These are phyloP conservation scores for Hansenula lynferdii DNA, from an alignment of 1,139 yeast genomes.

Conservation along the genomic window DNA sequence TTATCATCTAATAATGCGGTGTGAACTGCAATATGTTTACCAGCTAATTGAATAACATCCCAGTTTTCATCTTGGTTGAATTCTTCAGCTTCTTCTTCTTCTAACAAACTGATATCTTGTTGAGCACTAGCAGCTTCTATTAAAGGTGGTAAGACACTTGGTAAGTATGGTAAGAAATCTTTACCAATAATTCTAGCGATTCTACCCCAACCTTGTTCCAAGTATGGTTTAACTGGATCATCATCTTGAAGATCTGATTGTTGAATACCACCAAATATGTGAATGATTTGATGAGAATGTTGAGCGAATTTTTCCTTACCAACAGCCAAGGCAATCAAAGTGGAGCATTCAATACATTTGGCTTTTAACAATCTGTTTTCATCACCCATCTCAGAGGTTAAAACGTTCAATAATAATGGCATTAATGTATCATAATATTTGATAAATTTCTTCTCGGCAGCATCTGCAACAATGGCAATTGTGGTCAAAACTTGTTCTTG, in stretches of 20 bases:
- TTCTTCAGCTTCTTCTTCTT: slow-evolving; percentile 84
- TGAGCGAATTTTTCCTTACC: slow-evolving; percentile 86
- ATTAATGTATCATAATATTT: slow-evolving; percentile 93
- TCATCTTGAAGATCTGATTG: slow-evolving; percentile 49
- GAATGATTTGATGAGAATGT: slow-evolving; percentile 70
- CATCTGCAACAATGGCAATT: slow-evolving; percentile 95
- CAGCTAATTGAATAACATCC: slow-evolving; percentile 90
- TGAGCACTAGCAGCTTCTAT: slow-evolving; percentile 81
- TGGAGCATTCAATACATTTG: slow-evolving; percentile 92
- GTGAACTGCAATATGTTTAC: slow-evolving; percentile 92
- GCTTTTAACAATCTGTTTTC: slow-evolving; percentile 83
- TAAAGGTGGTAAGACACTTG: slow-evolving; percentile 86
- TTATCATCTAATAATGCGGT: slow-evolving; percentile 91
- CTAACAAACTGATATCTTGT: slow-evolving; percentile 83
- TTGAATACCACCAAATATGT: slow-evolving; percentile 72
- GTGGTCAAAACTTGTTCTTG: slow-evolving; percentile 97
- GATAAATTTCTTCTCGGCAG: slow-evolving; percentile 86
- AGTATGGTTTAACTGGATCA: slow-evolving; percentile 82
- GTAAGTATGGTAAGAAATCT: slow-evolving; percentile 83
- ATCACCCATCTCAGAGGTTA: slow-evolving; percentile 73
- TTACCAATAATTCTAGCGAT: slow-evolving; percentile 81
- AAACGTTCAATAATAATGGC: slow-evolving; percentile 81
- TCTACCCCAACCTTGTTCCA: slow-evolving; percentile 97
- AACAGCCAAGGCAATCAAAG: slow-evolving; percentile 94
- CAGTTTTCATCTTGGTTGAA: slow-evolving; percentile 85